Evolutionary conservation across 2,329 filamentous ascomycete genomes (phyloP).

Genomic region (Thelonectria rubi): DNA sequence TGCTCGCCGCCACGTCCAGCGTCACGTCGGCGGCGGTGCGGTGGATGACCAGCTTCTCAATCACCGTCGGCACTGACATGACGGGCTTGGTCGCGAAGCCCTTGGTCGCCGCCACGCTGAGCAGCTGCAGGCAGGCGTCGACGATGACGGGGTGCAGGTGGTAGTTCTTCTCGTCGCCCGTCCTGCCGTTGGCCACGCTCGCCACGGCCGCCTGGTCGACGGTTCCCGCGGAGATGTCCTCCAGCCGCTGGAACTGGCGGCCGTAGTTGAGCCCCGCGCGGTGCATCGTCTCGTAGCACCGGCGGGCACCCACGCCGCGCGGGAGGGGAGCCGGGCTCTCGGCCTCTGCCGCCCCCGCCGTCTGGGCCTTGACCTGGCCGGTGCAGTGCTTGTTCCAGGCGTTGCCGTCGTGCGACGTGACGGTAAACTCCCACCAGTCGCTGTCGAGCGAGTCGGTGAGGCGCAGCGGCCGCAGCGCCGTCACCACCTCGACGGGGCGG

Average conservation of each 20-base stretch:
- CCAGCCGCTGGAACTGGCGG: slow-evolving; percentile 42
- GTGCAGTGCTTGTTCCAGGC: slow-evolving; percentile 26
- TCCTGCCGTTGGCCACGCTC: slow-evolving; percentile 18
- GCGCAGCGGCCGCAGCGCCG: slow-evolving; percentile 3
- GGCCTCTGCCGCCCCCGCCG: slow-evolving; percentile 6
- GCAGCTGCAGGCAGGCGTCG: slow-evolving; percentile 17
- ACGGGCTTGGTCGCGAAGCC: slow-evolving; percentile 36
- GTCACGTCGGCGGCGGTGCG: slow-evolving; percentile 5
- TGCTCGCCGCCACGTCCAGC: slow-evolving; percentile 13
- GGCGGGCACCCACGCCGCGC: slow-evolving; percentile 31
- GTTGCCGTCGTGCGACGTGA: slow-evolving; percentile 21
- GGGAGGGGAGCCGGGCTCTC: slow-evolving; percentile 1
- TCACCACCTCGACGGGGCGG: slow-evolving; percentile 19
- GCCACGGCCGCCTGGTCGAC: slow-evolving; percentile 33
- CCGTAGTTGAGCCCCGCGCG: slow-evolving; percentile 46
- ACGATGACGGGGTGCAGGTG: slow-evolving; percentile 48
- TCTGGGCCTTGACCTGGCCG: slow-evolving; percentile 18
- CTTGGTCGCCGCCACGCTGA: slow-evolving; percentile 17
- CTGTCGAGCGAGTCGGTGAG: slow-evolving; percentile 24
- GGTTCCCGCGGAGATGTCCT: slow-evolving; percentile 27
- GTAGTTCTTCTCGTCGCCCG: slow-evolving; percentile 41
- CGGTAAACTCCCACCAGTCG: slow-evolving; percentile 24
- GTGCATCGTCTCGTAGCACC: slow-evolving; percentile 43
- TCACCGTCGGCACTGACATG: slow-evolving; percentile 39
- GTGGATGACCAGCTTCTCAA: slow-evolving; percentile 37